Evolutionary conservation across 129 eudicot species (phyloP).

Genomic region (Flaveria trinervia): DNA sequence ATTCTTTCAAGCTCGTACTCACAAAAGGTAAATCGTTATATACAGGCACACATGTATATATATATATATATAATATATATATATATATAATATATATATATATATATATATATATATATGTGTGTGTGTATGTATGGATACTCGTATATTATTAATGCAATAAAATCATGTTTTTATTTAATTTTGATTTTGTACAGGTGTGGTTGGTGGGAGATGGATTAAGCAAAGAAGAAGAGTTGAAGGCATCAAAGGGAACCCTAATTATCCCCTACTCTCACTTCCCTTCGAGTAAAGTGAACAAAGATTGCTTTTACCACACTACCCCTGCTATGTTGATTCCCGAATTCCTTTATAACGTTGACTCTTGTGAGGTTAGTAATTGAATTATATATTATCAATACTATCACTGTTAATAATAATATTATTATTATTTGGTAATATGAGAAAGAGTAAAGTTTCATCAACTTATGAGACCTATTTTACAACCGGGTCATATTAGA

Average conservation of each 20-base stretch:
- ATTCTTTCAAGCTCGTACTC: slow-evolving; percentile 34
- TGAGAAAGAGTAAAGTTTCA: neutral
- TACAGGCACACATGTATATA: neutral
- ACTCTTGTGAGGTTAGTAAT: slow-evolving; percentile 77
- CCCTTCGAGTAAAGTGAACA: slow-evolving; percentile 62
- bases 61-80: no score
- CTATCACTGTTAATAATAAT: no score
- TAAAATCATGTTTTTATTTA: no score
- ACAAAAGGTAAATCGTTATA: slow-evolving; percentile 38
- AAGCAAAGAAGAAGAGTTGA: slow-evolving; percentile 55
- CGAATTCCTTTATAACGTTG: slow-evolving; percentile 52
- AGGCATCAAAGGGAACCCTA: slow-evolving; percentile 71
- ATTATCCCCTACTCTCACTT: slow-evolving; percentile 75
- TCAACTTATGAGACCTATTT: neutral
- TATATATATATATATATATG: no score
- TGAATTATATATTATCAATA: neutral
- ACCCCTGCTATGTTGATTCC: slow-evolving; percentile 79
- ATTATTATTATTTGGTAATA: neutral
- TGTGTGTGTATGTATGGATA: no score
- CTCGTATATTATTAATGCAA: no score
- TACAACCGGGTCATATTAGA: no score
- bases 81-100: no score
- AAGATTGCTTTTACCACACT: slow-evolving; percentile 52
- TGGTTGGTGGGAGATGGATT: slow-evolving; percentile 89
- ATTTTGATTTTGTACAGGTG: slow-evolving; percentile 32